Base-by-base conservation (phyloP, 305 asterid genomes). In the Striga hermonthica region DNA sequence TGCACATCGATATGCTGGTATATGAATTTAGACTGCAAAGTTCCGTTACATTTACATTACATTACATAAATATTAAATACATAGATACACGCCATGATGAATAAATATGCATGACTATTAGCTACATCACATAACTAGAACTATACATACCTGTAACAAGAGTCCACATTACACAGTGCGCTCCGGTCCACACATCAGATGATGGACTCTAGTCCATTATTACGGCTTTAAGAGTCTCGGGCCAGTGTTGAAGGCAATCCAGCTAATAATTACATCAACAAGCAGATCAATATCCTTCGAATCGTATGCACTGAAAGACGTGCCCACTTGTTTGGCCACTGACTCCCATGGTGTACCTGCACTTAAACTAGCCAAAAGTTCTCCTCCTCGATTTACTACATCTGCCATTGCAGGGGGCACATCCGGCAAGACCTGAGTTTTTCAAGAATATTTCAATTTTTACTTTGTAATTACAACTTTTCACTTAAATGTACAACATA, bases 301-400 rank as follows among this genome's bases (percentile, higher is more conserved):
- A 14, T 65, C 76, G 56, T 92, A 91, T 58, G 76, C 66, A 44
- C 84, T 75, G 3, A 92, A 78, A 3, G 93, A 72, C 55, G 45
- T 79, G 57, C 95, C 80, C 52, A 89, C 81, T 74, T 92, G 94
- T 81, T 84, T 92, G 40, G 98, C 90, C 16, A 86, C 83, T 1
- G 83, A 70, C 81, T 92, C 97, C 98, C 97, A 92, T 16, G 97
- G 98, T 13, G 98, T 89, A 71, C 97, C 98, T 16, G 97, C 90
- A 9, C 89, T 73, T 67, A 92, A 73, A 70, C 64, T 82, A 0
- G 86, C 90, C 82, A 92, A 77, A 16, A 92, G 47, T 77, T 87
- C 96, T 28, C 98, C 96, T 68, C 98, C 89, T 11, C 90, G 88
- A 39, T 80, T 90, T 43, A 92, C 98, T 34, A 94, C 98, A 65